Conservation (phyloP, 208 protist species). For the Leishmania turanica region DNA sequence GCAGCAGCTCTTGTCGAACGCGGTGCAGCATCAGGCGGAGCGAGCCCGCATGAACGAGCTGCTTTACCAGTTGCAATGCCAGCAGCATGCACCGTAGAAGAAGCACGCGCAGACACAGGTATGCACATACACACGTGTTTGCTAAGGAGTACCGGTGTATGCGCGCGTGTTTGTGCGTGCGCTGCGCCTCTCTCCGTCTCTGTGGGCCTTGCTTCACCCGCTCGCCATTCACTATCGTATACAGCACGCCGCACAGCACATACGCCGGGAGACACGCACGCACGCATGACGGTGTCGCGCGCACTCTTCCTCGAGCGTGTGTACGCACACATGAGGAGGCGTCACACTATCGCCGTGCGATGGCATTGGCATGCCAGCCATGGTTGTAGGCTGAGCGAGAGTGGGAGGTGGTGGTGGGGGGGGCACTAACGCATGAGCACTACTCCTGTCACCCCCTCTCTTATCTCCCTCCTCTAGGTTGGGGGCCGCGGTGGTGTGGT, state of each 20-base stretch:
- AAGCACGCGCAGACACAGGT: background rate
- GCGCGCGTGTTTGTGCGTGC: background rate
- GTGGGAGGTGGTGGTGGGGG: background rate
- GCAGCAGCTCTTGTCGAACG: slow-evolving; percentile 49
- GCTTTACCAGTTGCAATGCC: slow-evolving; percentile 29
- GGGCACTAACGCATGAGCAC: background rate
- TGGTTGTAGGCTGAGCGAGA: background rate
- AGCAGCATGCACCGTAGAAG: slow-evolving; percentile 4
- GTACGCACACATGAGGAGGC: background rate
- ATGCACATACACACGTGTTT: background rate
- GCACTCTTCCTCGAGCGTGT: background rate
- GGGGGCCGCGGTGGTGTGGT: background rate
- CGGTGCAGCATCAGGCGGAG: slow-evolving; percentile 55
- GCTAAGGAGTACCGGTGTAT: background rate
- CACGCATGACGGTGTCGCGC: background rate
- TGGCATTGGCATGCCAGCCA: background rate
- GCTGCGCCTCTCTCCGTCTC: background rate
- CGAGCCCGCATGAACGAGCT: slow-evolving; percentile 54
- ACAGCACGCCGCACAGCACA: background rate
- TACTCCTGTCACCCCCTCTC: background rate
- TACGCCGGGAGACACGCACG: background rate
- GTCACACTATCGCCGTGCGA: background rate
- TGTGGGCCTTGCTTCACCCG: background rate
- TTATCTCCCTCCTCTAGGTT: background rate
- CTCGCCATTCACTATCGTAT: background rate